Evolutionary conservation across 2,329 filamentous ascomycete genomes (phyloP).

Genomic region (Plenodomus lindquistii): DNA sequence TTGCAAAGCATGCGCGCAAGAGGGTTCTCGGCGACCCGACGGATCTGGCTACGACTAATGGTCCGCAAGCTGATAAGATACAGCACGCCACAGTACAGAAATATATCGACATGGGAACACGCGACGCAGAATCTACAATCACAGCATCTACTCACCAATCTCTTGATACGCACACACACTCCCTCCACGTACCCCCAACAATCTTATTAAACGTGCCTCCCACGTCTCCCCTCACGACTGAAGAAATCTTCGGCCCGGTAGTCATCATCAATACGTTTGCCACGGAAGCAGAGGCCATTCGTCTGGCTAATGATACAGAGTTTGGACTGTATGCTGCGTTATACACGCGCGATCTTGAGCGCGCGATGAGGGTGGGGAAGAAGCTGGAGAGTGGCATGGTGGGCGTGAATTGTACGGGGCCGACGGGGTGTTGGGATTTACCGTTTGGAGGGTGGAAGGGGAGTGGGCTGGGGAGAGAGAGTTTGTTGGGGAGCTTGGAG

Average conservation of each 20-base stretch:
- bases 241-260: conserved; percentile 48
- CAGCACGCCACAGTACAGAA: conserved; percentile 28
- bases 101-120: conserved; percentile 46
- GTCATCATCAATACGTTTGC: conserved; percentile 43
- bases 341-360: conserved; percentile 38
- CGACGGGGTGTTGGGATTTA: conserved; percentile 26
- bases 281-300: conserved; percentile 41
- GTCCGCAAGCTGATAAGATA: conserved; percentile 28
- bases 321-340: conserved; percentile 45
- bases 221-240: conserved; percentile 40
- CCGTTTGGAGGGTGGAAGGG: conserved; percentile 35
- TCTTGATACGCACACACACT: no score
- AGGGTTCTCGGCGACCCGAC: conserved; percentile 26
- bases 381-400: conserved; percentile 43
- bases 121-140: conserved; percentile 40
- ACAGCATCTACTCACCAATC: conserved; percentile 36
- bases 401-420: conserved; percentile 41
- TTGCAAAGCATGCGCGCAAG: conserved; percentile 16
- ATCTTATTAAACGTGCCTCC: conserved; percentile 53
- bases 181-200: conserved; percentile 52
- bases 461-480: conserved; percentile 31
- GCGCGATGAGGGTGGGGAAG: conserved; percentile 41
- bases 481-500: conserved; percentile 32
- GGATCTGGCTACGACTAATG: conserved; percentile 19
- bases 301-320: conserved; percentile 44